Evolutionary conservation across 2,329 filamentous ascomycete species (phyloP), one percentile per base, ranked within the genome.

Genomic region (Monosporascus sp.): DNA sequence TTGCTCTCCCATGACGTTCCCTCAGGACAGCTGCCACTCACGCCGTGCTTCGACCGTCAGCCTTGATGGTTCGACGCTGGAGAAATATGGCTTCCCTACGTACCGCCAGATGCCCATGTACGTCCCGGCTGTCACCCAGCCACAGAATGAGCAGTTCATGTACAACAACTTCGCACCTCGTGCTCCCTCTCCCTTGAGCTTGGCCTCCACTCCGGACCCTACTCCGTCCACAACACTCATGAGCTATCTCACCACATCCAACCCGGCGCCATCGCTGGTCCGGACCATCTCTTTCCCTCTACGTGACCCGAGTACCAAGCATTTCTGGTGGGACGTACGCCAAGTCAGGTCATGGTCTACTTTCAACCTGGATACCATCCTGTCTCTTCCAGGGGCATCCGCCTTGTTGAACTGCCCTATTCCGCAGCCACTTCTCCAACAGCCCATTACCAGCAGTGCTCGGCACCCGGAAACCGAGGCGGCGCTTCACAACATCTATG

Each of bases 281-380:
- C 87, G 87, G 65, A 88, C 86, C 60, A 82, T 93, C 60, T 89
- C 87, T 54, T 85, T 87, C 66, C 84, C 73, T 58, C 76, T 78
- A 64, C 82, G 77, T 58, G 88, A 84, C 68, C 85, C 79, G 64
- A 81, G 79, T 71, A 86, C 81, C 63, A 90, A 86, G 69, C 85
- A 96, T 74, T 96, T 93, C 71, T 97, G 93, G 93, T 97, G 90
- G 89, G 93, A 97, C 65, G 81, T 96, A 54, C 88, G 93, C 61
- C 93, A 95, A 68, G 78, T 97, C 60, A 84, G 89, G 57, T 81
- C 84, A 56, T 97, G 93, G 93, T 81, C 81, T 49, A 81, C 83
- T 61, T 97, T 97, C 80, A 89, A 83, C 59, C 75, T 89, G 11
- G 70, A 78, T 51, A 84, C 85, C 53, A 85, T 97, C 67, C 79